A percentile compares a stretch with the other conserved stretches of the same genome.
phyloP scores from a whole-genome alignment of 345 rosid genomes.

The Carallia pectinifolia region DNA sequence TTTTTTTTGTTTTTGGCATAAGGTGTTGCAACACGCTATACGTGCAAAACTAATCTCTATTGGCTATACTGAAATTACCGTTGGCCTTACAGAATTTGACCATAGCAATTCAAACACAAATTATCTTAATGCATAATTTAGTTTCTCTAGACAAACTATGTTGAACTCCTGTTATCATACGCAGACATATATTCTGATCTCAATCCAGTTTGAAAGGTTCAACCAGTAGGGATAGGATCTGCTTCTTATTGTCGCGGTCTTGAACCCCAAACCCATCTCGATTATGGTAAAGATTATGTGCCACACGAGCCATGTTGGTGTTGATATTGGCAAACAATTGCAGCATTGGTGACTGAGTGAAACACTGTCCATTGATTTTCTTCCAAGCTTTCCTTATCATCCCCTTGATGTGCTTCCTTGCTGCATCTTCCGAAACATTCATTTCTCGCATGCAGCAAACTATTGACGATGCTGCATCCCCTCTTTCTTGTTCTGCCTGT shows the following conservation, averaged over 20 bases:
- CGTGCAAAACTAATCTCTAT: too few relatives aligned
- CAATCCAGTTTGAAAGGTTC: slow-evolving; percentile 21
- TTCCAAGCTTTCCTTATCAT: slow-evolving; percentile 39
- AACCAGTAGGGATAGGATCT: slow-evolving; percentile 36
- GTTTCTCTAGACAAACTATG: too few relatives aligned
- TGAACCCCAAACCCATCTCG: slow-evolving; percentile 53
- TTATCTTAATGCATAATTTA: too few relatives aligned
- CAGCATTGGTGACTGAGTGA: slow-evolving; percentile 10
- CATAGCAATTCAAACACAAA: too few relatives aligned
- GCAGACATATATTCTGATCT: background rate
- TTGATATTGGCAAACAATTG: slow-evolving; percentile 22
- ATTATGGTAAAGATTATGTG: slow-evolving; percentile 38
- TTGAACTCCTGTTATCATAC: too few relatives aligned
- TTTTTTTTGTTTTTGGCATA: too few relatives aligned
- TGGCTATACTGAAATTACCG: too few relatives aligned
- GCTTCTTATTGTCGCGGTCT: slow-evolving; percentile 27
- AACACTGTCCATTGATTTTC: slow-evolving; percentile 34
- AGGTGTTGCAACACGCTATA: too few relatives aligned
- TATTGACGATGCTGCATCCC: slow-evolving; percentile 51
- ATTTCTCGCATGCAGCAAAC: slow-evolving; percentile 40
- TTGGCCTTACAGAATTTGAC: too few relatives aligned
- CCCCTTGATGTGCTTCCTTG: slow-evolving; percentile 27
- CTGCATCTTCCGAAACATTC: slow-evolving; percentile 37
- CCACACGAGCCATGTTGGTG: slow-evolving; percentile 41
- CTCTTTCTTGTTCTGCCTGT: slow-evolving; percentile 55